phyloP scores from a whole-genome alignment of 495 filamentous ascomycete species.

The Melanomma pulvis-pyrius region DNA sequence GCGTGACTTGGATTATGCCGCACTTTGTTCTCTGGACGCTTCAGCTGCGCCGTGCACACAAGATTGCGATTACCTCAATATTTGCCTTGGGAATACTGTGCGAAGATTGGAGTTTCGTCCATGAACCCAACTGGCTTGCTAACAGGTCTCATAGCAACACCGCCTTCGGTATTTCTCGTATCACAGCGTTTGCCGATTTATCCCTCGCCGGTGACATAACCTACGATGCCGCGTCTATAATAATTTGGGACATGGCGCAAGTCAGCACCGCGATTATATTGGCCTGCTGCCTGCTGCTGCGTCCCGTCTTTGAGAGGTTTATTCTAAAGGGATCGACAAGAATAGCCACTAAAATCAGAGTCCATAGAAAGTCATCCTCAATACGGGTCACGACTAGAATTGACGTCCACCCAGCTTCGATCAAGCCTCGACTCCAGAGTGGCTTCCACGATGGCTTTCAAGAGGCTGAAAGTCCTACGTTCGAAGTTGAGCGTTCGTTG shows the following conservation, averaged over 20 bases:
- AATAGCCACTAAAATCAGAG: background rate
- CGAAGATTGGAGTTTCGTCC: too few species aligned
- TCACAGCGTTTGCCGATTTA: background rate
- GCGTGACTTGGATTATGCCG: slow-evolving; percentile 23
- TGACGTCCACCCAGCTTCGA: slow-evolving; percentile 5
- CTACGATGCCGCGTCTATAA: slow-evolving; percentile 10
- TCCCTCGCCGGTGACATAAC: background rate
- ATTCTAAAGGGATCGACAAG: slow-evolving; percentile 15
- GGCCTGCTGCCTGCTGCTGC: slow-evolving; percentile 31
- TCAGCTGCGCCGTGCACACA: slow-evolving; percentile 21
- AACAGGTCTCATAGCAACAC: slow-evolving; percentile 11
- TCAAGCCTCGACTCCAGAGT: background rate
- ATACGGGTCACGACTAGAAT: slow-evolving; percentile 24
- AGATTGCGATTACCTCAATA: slow-evolving; percentile 22
- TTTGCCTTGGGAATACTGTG: slow-evolving; percentile 29
- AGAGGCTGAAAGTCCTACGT: slow-evolving; percentile 5
- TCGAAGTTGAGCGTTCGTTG: background rate
- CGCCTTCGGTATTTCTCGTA: slow-evolving; percentile 13
- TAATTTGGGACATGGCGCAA: slow-evolving; percentile 27
- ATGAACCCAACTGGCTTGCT: too few species aligned
- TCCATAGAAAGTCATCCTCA: background rate
- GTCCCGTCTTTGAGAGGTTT: slow-evolving; percentile 26
- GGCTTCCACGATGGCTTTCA: slow-evolving; percentile 1
- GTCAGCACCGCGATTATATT: slow-evolving; percentile 20
- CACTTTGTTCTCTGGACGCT: slow-evolving; percentile 31